These are phyloP conservation scores for Aspergillus saccharolyticus DNA, from an alignment of 495 filamentous ascomycete genomes.

Conservation along the genomic window DNA sequence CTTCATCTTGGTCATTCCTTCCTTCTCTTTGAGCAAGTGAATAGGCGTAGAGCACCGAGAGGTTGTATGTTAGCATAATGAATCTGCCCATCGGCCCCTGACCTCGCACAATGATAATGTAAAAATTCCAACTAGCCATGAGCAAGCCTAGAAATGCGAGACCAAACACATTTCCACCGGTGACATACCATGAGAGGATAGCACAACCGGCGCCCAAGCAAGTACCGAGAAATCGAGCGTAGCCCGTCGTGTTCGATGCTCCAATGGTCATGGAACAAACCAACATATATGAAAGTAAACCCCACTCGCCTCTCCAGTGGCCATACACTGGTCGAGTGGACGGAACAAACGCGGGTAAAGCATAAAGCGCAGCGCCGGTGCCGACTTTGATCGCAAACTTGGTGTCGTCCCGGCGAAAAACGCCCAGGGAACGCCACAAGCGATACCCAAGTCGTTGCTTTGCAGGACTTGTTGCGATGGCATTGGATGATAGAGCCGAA, in stretches of 20 bases:
- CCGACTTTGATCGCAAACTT: slow-evolving; percentile 91
- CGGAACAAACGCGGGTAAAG: slow-evolving; percentile 77
- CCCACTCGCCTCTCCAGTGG: slow-evolving; percentile 96
- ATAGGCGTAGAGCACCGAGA: slow-evolving; percentile 94
- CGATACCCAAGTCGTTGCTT: slow-evolving; percentile 43
- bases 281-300: slow-evolving; percentile 93
- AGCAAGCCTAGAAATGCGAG: slow-evolving; percentile 76
- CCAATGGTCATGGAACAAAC: slow-evolving; percentile 98
- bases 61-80: slow-evolving; percentile 90
- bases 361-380: slow-evolving; percentile 79
- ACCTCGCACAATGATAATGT: slow-evolving; percentile 76
- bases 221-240: slow-evolving; percentile 82
- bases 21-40: slow-evolving; percentile 73
- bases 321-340: slow-evolving; percentile 72
- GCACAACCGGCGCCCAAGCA: slow-evolving; percentile 73
- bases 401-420: slow-evolving; percentile 62
- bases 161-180: slow-evolving; percentile 63
- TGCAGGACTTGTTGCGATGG: slow-evolving; percentile 13
- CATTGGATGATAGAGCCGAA: not conserved
- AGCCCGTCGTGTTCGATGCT: slow-evolving; percentile 86
- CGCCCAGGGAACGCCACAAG: slow-evolving; percentile 52
- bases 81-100: slow-evolving; percentile 91
- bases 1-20: slow-evolving; percentile 69
- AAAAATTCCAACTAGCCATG: slow-evolving; percentile 77
- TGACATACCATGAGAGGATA: slow-evolving; percentile 68